These are phyloP conservation scores for Moricandia arvensis DNA, from an alignment of 345 rosid genomes.

Conservation along the genomic window DNA sequence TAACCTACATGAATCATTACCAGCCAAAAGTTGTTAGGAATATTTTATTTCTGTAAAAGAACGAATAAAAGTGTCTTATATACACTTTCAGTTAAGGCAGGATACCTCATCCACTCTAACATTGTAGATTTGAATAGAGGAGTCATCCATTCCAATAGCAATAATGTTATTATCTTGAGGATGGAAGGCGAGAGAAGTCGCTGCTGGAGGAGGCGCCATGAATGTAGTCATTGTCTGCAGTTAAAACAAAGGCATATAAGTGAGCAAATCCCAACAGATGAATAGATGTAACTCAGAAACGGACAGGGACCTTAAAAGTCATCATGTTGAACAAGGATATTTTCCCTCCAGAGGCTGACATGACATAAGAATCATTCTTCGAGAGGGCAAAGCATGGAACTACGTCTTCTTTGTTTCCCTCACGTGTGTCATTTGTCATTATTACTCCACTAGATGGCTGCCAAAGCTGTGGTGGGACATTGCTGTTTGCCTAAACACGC, in stretches of 20 bases:
- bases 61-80: background rate
- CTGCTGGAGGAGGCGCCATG: constrained; percentile 84
- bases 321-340: constrained; percentile 85
- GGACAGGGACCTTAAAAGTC: constrained; percentile 67
- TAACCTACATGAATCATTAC: constrained; percentile 49
- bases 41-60: constrained; percentile 4
- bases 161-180: constrained; percentile 83
- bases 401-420: constrained; percentile 55
- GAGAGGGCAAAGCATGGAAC: constrained; percentile 85
- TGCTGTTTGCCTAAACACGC: constrained; percentile 52
- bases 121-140: constrained; percentile 79
- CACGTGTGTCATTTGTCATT: constrained; percentile 60
- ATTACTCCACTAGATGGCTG: constrained; percentile 63
- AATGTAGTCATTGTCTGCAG: constrained; percentile 66
- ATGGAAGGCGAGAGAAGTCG: constrained; percentile 80
- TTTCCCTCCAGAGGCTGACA: constrained; percentile 91
- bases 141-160: constrained; percentile 91
- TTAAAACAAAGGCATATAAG: background rate
- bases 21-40: constrained; percentile 13
- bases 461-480: constrained; percentile 57
- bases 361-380: constrained; percentile 82
- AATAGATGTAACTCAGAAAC: background rate
- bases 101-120: constrained; percentile 80
- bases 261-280: constrained; percentile 3
- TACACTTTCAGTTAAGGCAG: background rate